phyloP scores from a whole-genome alignment of 129 eudicot species.

The Ambrosia trifida region DNA sequence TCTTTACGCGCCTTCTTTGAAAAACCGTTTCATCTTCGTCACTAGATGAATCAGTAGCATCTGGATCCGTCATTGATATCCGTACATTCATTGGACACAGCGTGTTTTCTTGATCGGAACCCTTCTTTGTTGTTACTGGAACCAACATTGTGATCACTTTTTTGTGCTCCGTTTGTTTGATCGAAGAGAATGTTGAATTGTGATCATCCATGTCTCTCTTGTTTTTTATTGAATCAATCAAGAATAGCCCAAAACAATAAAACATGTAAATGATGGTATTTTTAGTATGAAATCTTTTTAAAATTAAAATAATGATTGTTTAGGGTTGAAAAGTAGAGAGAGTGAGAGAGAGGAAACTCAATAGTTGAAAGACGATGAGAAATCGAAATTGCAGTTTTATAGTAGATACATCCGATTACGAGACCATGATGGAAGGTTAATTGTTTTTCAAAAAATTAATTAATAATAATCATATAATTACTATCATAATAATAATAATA shows the following conservation, averaged over 20 bases:
- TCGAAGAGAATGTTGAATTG: constrained; percentile 39
- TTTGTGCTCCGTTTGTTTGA: constrained; percentile 67
- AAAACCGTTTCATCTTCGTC: constrained; percentile 50
- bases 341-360: background rate
- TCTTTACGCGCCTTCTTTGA: constrained; percentile 37
- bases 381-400: constrained; percentile 11
- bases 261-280: background rate
- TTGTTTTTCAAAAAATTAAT: background rate
- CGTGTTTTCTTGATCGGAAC: background rate
- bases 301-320: background rate
- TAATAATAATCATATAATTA: background rate
- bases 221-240: constrained; percentile 4
- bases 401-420: constrained; percentile 6
- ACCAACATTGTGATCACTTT: constrained; percentile 34
- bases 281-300: constrained; percentile 15
- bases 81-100: constrained; percentile 34
- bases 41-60: constrained; percentile 64
- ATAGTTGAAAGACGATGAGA: background rate
- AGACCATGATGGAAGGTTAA: background rate
- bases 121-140: background rate
- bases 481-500: no score
- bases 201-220: constrained; percentile 34
- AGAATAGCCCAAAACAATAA: background rate
- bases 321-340: background rate
- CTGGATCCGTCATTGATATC: constrained; percentile 40